Conservation (phyloP, 2,329 filamentous ascomycete species). For the Zymoseptoria ardabiliae region DNA sequence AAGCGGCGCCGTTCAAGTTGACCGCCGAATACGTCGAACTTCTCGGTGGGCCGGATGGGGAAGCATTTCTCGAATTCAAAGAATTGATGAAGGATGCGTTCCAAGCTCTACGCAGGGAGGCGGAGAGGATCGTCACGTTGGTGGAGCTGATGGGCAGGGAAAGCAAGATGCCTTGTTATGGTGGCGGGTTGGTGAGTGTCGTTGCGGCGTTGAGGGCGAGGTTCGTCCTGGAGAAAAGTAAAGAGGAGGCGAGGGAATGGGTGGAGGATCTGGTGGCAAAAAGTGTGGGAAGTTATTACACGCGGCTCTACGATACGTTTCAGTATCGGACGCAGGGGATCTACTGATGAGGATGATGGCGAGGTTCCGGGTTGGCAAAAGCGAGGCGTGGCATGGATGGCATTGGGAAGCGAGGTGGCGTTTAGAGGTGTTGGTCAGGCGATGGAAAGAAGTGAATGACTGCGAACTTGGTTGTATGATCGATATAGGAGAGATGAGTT, state of each 20-base stretch:
- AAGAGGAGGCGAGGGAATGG: slow-evolving; percentile 72
- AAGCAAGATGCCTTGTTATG: slow-evolving; percentile 79
- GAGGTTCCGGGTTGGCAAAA: neutral
- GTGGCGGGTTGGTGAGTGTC: slow-evolving; percentile 63
- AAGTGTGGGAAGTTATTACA: slow-evolving; percentile 80
- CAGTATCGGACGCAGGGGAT: slow-evolving; percentile 84
- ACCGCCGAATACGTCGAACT: slow-evolving; percentile 83
- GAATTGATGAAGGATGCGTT: slow-evolving; percentile 75
- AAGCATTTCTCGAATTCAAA: slow-evolving; percentile 69
- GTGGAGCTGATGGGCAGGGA: slow-evolving; percentile 79
- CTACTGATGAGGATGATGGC: slow-evolving; percentile 48
- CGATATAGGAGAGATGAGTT: neutral
- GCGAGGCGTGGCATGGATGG: neutral
- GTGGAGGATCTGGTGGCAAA: slow-evolving; percentile 77
- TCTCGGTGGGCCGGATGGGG: slow-evolving; percentile 62
- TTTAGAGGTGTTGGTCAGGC: neutral
- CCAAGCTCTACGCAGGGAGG: slow-evolving; percentile 69
- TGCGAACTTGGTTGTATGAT: neutral
- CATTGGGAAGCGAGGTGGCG: neutral
- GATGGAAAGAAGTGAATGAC: neutral
- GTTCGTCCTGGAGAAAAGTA: slow-evolving; percentile 75
- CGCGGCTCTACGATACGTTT: slow-evolving; percentile 66
- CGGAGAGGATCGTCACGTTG: slow-evolving; percentile 72
- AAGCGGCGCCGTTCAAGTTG: slow-evolving; percentile 79
- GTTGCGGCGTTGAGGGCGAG: slow-evolving; percentile 63